A percentile compares a stretch with the other conserved stretches of the same genome.
Evolutionary conservation across 441 rosid genomes (phyloP).

Genomic region (Flueggea neowawraea): DNA sequence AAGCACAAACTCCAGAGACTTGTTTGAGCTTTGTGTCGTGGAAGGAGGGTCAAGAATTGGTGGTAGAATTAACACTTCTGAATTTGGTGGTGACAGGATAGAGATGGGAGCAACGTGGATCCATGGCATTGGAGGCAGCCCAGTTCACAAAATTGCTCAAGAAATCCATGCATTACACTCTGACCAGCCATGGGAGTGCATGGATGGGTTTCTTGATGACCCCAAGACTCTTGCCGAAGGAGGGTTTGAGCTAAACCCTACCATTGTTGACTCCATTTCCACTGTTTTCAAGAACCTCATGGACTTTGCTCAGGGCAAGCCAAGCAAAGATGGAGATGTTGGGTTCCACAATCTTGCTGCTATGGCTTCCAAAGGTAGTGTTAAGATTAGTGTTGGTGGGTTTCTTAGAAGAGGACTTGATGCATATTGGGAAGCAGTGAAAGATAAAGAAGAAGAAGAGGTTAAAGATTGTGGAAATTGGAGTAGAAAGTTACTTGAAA

Average conservation of each 20-base stretch:
- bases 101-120: constrained; percentile 99
- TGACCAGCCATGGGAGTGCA: constrained; percentile 92
- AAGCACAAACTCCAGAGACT: constrained; percentile 29
- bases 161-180: constrained; percentile 60
- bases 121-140: constrained; percentile 97
- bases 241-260: constrained; percentile 50
- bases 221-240: constrained; percentile 69
- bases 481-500: constrained; percentile 55
- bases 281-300: constrained; percentile 66
- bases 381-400: constrained; percentile 58
- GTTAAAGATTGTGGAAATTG: constrained; percentile 37
- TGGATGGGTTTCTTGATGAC: constrained; percentile 65
- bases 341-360: constrained; percentile 41
- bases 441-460: constrained; percentile 28
- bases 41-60: constrained; percentile 94
- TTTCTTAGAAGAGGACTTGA: constrained; percentile 66
- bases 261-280: constrained; percentile 49
- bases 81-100: constrained; percentile 80
- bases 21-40: constrained; percentile 77
- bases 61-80: constrained; percentile 85
- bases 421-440: constrained; percentile 48
- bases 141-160: constrained; percentile 68
- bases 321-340: constrained; percentile 9
- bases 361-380: constrained; percentile 32
- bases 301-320: constrained; percentile 78